Percentiles rank a stretch among this genome's conserved stretches.
These are phyloP conservation scores for Trichosanthes cucumerina DNA, from an alignment of 306 rosid genomes.

Conservation along the genomic window DNA sequence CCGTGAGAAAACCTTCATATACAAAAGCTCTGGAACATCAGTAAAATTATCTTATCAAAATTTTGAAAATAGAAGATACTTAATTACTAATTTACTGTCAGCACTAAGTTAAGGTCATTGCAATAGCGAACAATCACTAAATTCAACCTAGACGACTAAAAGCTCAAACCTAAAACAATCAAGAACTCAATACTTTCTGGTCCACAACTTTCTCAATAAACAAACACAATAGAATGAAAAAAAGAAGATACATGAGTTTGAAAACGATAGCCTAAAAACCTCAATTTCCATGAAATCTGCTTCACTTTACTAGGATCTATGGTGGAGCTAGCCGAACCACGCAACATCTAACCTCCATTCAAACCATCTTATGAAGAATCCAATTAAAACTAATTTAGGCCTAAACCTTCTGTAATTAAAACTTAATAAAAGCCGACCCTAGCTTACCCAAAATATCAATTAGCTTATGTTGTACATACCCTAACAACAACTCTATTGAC, in stretches of 20 bases:
- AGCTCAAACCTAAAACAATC: neutral
- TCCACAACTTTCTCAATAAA: neutral
- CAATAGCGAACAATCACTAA: neutral
- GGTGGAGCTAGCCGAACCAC: constrained; percentile 60
- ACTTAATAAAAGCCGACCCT: too few relatives aligned
- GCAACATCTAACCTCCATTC: too few relatives aligned
- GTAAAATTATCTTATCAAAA: neutral
- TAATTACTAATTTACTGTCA: neutral
- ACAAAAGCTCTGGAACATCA: constrained; percentile 74
- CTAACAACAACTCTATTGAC: too few relatives aligned
- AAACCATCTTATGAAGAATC: too few relatives aligned
- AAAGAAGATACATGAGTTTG: neutral
- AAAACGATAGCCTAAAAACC: constrained; percentile 29
- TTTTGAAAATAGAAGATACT: neutral
- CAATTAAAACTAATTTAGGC: too few relatives aligned
- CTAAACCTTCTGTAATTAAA: too few relatives aligned
- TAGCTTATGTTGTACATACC: too few relatives aligned
- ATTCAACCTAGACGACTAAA: neutral
- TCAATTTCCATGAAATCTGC: constrained; percentile 88
- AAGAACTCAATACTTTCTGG: neutral
- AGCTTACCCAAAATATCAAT: too few relatives aligned
- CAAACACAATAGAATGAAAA: neutral
- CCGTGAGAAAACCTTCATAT: constrained; percentile 78
- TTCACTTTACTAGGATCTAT: constrained; percentile 81
- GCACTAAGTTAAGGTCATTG: neutral